phyloP scores from a whole-genome alignment of 139 green algal genomes.

The Zygnema circumcarinatum region DNA sequence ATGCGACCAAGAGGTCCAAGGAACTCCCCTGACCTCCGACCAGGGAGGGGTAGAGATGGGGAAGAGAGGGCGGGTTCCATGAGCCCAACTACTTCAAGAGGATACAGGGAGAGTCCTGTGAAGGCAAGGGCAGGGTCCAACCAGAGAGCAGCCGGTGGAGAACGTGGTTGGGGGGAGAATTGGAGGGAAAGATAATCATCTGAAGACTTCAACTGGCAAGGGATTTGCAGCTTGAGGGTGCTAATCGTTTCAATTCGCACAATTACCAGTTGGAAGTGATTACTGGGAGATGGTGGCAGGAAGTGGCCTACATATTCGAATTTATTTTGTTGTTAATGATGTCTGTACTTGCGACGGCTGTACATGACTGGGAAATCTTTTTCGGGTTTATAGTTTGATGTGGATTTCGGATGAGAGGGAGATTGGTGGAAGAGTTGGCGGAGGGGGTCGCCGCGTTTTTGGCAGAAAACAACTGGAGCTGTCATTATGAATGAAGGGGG shows the following conservation, averaged over 20 bases:
- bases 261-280: neutral
- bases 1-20: neutral
- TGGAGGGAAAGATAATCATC: constrained; percentile 3
- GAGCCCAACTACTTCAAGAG: constrained; percentile 16
- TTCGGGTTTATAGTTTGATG: neutral
- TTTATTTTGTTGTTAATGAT: neutral
- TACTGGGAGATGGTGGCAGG: neutral
- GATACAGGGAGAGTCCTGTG: constrained; percentile 10
- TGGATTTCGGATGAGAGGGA: neutral
- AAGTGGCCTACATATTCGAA: neutral
- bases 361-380: neutral
- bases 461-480: neutral
- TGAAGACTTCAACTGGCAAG: neutral
- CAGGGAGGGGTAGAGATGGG: neutral
- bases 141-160: neutral
- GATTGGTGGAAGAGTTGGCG: no score
- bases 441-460: neutral
- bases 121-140: neutral
- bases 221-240: neutral
- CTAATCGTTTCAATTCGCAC: neutral
- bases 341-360: neutral
- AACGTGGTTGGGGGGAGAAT: constrained; percentile 15
- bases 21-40: neutral
- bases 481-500: neutral
- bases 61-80: neutral